These are phyloP conservation scores for Paspalum notatum DNA, from an alignment of 176 grass and related monocot genomes.

Conservation along the genomic window DNA sequence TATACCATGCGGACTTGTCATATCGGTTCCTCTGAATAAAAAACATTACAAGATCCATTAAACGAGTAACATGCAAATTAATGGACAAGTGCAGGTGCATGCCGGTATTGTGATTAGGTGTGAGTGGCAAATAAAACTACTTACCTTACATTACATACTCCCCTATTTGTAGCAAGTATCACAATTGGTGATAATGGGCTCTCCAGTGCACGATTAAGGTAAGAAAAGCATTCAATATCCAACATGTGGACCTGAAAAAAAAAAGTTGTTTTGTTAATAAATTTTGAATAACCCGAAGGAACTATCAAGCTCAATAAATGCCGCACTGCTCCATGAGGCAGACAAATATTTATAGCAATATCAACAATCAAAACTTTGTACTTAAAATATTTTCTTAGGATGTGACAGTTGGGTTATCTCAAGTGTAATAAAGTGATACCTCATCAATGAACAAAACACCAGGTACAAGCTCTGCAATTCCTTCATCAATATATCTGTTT, in stretches of 20 bases:
- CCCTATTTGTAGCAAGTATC: slow-evolving; percentile 90
- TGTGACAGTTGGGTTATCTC: neutral
- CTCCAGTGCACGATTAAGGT: slow-evolving; percentile 94
- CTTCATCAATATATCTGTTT: slow-evolving; percentile 92
- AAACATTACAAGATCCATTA: slow-evolving; percentile 36
- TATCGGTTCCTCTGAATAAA: slow-evolving; percentile 89
- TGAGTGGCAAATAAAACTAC: neutral
- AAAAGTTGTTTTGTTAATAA: neutral
- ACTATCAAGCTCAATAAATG: slow-evolving; percentile 20
- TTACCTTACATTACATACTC: slow-evolving; percentile 96
- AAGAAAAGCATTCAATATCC: slow-evolving; percentile 96
- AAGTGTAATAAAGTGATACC: slow-evolving; percentile 48
- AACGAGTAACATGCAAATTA: slow-evolving; percentile 4
- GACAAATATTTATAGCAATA: neutral
- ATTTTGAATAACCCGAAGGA: neutral
- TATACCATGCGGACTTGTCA: slow-evolving; percentile 93
- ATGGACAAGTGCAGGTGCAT: slow-evolving; percentile 12
- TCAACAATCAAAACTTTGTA: neutral
- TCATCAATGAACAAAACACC: slow-evolving; percentile 97
- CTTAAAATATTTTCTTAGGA: neutral
- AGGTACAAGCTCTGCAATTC: slow-evolving; percentile 93
- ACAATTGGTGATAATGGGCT: slow-evolving; percentile 88
- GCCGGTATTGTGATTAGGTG: neutral
- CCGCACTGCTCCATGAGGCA: neutral
- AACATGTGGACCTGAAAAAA: slow-evolving; percentile 90